Evolutionary conservation across 805 yeast genomes (phyloP).

Genomic region (Starmerella etchellsii): DNA sequence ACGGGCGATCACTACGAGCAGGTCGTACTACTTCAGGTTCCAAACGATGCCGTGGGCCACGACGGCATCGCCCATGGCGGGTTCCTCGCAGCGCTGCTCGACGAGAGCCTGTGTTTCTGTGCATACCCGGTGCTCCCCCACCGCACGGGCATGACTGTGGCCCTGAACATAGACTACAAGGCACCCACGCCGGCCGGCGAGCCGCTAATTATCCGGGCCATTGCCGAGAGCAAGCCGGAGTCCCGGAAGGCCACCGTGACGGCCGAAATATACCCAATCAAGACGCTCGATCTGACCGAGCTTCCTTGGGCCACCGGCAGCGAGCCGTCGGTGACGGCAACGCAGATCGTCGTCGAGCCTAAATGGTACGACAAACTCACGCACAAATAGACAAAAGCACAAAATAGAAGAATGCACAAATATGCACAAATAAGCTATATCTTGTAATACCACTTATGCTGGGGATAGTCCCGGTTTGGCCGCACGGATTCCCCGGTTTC

Average conservation of each 20-base stretch:
- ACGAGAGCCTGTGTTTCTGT: conserved; percentile 73
- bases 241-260: conserved; percentile 75
- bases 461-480: conserved; percentile 16
- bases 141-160: conserved; percentile 81
- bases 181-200: conserved; percentile 48
- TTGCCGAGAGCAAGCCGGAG: conserved; percentile 42
- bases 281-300: conserved; percentile 29
- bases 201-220: conserved; percentile 54
- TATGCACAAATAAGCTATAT: too few species aligned
- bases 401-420: neutral
- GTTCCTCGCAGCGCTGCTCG: conserved; percentile 65
- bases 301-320: conserved; percentile 14
- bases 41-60: conserved; percentile 42
- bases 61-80: conserved; percentile 82
- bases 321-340: conserved; percentile 24
- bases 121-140: conserved; percentile 76
- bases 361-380: conserved; percentile 26
- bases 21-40: conserved; percentile 4
- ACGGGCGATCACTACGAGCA: conserved; percentile 4
- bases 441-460: conserved; percentile 13
- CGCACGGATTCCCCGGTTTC: conserved; percentile 19
- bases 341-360: conserved; percentile 29
- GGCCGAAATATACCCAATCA: conserved; percentile 48
- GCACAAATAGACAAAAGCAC: neutral
- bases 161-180: conserved; percentile 47